Conservation (phyloP, 495 filamentous ascomycete species). For the Delitschia confertaspora region DNA sequence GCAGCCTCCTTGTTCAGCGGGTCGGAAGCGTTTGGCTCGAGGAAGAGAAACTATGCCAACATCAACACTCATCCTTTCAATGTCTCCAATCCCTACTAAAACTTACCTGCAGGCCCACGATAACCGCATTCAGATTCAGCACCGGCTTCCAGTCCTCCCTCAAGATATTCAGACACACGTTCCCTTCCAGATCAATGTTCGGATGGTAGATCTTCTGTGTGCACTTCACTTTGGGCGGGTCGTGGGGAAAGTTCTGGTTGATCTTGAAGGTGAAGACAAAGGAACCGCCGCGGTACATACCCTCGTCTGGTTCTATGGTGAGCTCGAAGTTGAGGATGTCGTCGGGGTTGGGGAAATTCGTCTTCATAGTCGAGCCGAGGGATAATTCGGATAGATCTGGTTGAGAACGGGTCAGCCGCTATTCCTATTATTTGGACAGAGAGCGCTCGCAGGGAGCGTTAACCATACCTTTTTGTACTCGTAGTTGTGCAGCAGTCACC, state of each 20-base stretch:
- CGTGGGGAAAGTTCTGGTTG: conserved; percentile 91
- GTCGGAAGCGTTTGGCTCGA: conserved; percentile 92
- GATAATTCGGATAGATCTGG: conserved; percentile 88
- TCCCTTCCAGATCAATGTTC: conserved; percentile 96
- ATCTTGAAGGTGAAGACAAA: conserved; percentile 91
- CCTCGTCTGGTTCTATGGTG: conserved; percentile 91
- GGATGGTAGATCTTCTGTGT: conserved; percentile 98
- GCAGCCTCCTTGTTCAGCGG: conserved; percentile 98
- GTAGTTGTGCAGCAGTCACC: conserved; percentile 89
- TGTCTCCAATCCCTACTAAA: neutral
- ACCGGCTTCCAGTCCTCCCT: conserved; percentile 99
- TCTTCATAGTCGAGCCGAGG: conserved; percentile 84
- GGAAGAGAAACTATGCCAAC: conserved; percentile 71
- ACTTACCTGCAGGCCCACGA: conserved; percentile 78
- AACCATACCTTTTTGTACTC: conserved; percentile 84
- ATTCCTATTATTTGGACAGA: neutral
- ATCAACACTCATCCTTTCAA: conserved; percentile 6
- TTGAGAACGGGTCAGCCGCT: conserved; percentile 3
- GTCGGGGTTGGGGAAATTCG: conserved; percentile 85
- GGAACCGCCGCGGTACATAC: conserved; percentile 86
- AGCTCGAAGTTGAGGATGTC: conserved; percentile 94
- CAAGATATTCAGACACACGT: conserved; percentile 94
- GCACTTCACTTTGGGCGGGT: conserved; percentile 96
- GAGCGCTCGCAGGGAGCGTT: neutral
- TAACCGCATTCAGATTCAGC: conserved; percentile 89